Evolutionary conservation across 768 basidiomycete genomes (phyloP).

Genomic region (Kwoniella bestiolae): DNA sequence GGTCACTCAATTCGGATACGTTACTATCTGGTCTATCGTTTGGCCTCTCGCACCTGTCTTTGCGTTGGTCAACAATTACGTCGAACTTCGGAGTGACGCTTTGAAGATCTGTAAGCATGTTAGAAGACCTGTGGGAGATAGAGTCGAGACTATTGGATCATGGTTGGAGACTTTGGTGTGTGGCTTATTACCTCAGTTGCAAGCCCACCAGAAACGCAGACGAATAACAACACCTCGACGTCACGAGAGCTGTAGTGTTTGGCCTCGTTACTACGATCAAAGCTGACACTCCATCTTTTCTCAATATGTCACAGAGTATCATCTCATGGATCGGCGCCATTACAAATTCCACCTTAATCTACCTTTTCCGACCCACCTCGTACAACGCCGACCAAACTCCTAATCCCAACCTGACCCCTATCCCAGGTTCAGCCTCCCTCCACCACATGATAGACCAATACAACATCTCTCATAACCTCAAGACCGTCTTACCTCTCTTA

Average conservation of each 20-base stretch:
- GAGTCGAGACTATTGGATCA: conserved; percentile 88
- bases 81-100: conserved; percentile 91
- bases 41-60: conserved; percentile 91
- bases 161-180: conserved; percentile 90
- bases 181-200: no score
- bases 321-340: conserved; percentile 87
- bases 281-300: background rate
- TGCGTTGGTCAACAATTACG: conserved; percentile 83
- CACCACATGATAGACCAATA: conserved; percentile 38
- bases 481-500: conserved; percentile 55
- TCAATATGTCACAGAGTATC: conserved; percentile 62
- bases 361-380: conserved; percentile 69
- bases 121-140: conserved; percentile 79
- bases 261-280: no score
- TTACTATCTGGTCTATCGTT: conserved; percentile 87
- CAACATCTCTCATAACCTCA: conserved; percentile 32
- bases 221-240: no score
- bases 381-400: conserved; percentile 33
- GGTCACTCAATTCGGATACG: conserved; percentile 87
- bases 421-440: conserved; percentile 41
- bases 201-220: no score
- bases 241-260: no score
- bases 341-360: conserved; percentile 86
- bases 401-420: conserved; percentile 41
- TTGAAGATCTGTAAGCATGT: conserved; percentile 89